Conservation (phyloP, 495 filamentous ascomycete species). For the Elaphomyces granulatus region DNA sequence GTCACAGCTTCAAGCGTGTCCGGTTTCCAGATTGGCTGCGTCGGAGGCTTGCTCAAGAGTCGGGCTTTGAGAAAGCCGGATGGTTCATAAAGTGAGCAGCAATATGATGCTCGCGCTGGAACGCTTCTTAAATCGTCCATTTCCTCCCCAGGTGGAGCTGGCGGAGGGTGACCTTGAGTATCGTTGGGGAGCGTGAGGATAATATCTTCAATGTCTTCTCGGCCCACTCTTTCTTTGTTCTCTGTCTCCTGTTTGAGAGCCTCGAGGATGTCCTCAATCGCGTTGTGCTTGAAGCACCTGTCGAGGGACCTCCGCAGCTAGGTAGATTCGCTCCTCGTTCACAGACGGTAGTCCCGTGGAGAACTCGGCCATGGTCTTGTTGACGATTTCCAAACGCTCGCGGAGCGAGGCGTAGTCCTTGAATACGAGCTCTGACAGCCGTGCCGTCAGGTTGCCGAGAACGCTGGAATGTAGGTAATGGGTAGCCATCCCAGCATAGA, state of each 20-base stretch:
- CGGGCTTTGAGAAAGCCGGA: constrained; percentile 72
- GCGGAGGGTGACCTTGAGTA: constrained; percentile 64
- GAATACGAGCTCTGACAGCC: constrained; percentile 81
- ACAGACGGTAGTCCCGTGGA: constrained; percentile 55
- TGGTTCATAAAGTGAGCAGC: constrained; percentile 72
- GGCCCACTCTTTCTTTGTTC: constrained; percentile 58
- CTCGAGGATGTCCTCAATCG: constrained; percentile 51
- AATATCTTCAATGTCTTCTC: constrained; percentile 55
- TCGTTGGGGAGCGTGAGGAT: constrained; percentile 64
- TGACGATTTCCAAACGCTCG: constrained; percentile 53
- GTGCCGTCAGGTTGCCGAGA: constrained; percentile 62
- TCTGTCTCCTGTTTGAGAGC: constrained; percentile 46
- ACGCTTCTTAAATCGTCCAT: constrained; percentile 72
- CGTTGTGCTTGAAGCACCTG: constrained; percentile 57
- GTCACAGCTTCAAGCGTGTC: constrained; percentile 47
- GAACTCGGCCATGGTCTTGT: constrained; percentile 79
- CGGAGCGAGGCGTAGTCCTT: constrained; percentile 48
- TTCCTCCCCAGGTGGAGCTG: constrained; percentile 59
- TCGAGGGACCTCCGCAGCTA: constrained; percentile 63
- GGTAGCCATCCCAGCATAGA: constrained; percentile 73
- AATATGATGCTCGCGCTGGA: constrained; percentile 67
- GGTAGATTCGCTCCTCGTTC: constrained; percentile 49
- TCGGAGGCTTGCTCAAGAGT: constrained; percentile 49
- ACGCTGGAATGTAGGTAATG: constrained; percentile 88
- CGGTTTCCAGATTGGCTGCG: constrained; percentile 56